Base-by-base conservation (phyloP, 1,284 basidiomycete genomes). In the Wolfiporia cocos region DNA sequence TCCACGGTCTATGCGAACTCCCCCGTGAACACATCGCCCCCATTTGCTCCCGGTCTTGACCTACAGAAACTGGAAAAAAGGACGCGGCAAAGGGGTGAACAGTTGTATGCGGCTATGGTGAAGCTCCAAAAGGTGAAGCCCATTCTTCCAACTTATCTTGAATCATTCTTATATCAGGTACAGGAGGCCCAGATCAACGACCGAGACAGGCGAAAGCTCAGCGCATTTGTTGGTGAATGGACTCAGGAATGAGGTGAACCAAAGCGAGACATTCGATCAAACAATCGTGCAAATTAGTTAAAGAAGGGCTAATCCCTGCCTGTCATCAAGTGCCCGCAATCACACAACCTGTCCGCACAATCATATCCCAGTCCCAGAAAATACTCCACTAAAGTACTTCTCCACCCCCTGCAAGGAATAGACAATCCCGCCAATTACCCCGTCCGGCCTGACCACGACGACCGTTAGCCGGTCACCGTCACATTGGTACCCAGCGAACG, bases 221-320 rank as follows among this genome's bases (percentile, higher is more conserved):
- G 44, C 4, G 44, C 48, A 1, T 58, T 58, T 35, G 41, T 55
- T 12, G 49, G 57, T 26, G 58, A 53, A 35, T 59, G 55, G 57
- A 34, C 37, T 3, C 11, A 39, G 26, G 26, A n/a, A n/a, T n/a
- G n/a, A n/a, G n/a, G n/a, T n/a, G n/a, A n/a, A n/a, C n/a, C n/a
- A n/a, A n/a, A n/a, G n/a, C n/a, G n/a, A n/a, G n/a, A n/a, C n/a
- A n/a, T n/a, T n/a, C n/a, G n/a, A n/a, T n/a, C n/a, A n/a, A n/a
- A n/a, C n/a, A n/a, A n/a, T n/a, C n/a, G n/a, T n/a, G n/a, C n/a
- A n/a, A n/a, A n/a, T n/a, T n/a, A n/a, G n/a, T n/a, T n/a, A n/a
- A n/a, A n/a, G n/a, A n/a, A n/a, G n/a, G n/a, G n/a, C n/a, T n/a
- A n/a, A n/a, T n/a, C n/a, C n/a, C n/a, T n/a, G n/a, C n/a, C n/a